Conservation (phyloP, 2,329 filamentous ascomycete species). For the Ramularia collo-cygni region DNA sequence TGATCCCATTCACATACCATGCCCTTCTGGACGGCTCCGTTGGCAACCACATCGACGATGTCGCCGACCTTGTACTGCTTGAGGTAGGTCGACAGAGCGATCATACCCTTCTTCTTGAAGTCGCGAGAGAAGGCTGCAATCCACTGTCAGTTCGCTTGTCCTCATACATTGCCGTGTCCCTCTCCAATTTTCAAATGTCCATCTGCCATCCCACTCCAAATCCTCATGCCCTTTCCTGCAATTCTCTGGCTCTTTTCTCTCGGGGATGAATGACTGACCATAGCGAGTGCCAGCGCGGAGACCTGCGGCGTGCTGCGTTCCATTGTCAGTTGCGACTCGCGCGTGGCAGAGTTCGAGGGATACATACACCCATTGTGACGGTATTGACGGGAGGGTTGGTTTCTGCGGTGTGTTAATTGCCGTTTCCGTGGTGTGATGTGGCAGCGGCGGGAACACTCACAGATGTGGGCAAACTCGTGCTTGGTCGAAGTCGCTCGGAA, state of each 20-base stretch:
- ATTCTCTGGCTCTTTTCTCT: conserved; percentile 1
- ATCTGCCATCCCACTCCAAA: conserved; percentile 6
- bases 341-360: no score
- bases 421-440: no score
- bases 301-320: conserved; percentile 50
- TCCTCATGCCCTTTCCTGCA: neutral
- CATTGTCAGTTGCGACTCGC: no score
- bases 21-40: conserved; percentile 97
- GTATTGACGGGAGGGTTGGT: no score
- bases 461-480: no score
- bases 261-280: conserved; percentile 26
- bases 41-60: conserved; percentile 97
- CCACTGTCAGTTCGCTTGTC: conserved; percentile 14
- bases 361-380: no score
- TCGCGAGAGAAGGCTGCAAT: conserved; percentile 69
- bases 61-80: conserved; percentile 96
- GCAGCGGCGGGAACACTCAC: no score
- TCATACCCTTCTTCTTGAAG: conserved; percentile 94
- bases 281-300: conserved; percentile 38
- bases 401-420: no score
- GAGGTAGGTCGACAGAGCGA: conserved; percentile 89
- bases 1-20: conserved; percentile 49
- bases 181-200: conserved; percentile 5
- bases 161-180: conserved; percentile 6
- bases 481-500: no score